A percentile compares a stretch with the other conserved stretches of the same genome.
Conservation (phyloP, 192 early-diverging fungal species). For the Linnemannia schmuckeri region DNA sequence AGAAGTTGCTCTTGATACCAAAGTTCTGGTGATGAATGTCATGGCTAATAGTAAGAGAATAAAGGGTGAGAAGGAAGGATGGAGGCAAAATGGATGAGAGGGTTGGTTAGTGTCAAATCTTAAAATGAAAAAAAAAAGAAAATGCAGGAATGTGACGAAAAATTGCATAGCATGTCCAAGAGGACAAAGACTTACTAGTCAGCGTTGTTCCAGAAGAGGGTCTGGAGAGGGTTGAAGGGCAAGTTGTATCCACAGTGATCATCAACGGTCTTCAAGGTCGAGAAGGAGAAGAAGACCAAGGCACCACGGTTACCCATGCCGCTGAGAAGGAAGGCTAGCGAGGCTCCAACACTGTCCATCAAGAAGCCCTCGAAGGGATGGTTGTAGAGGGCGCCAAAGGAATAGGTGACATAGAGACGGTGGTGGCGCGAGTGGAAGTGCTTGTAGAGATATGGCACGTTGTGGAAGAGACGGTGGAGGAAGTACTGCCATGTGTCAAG, state of each 20-base stretch:
- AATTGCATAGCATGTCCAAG: constrained; percentile 42
- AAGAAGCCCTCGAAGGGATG: constrained; percentile 85
- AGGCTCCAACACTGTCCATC: constrained; percentile 79
- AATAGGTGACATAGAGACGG: constrained; percentile 80
- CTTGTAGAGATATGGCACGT: constrained; percentile 77
- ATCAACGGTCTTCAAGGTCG: constrained; percentile 86
- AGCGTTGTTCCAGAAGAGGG: constrained; percentile 80
- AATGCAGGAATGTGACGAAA: constrained; percentile 7
- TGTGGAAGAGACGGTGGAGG: constrained; percentile 80
- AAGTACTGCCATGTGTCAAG: constrained; percentile 77
- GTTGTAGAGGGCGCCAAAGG: constrained; percentile 88
- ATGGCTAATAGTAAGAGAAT: constrained; percentile 52
- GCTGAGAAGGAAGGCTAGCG: constrained; percentile 70
- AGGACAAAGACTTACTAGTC: constrained; percentile 69
- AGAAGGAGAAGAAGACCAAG: constrained; percentile 77
- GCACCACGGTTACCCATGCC: constrained; percentile 78
- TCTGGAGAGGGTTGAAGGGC: constrained; percentile 80
- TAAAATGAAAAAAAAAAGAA: background rate
- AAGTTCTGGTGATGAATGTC: constrained; percentile 71
- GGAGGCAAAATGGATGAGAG: background rate
- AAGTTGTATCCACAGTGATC: constrained; percentile 86
- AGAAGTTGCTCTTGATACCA: constrained; percentile 72
- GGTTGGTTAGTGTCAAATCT: background rate
- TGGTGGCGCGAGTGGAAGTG: constrained; percentile 84
- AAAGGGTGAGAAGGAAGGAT: constrained; percentile 7